Evolutionary conservation across 345 rosid genomes (phyloP), one percentile per base, ranked within the genome.

Genomic region (Tarenaya hassleriana): DNA sequence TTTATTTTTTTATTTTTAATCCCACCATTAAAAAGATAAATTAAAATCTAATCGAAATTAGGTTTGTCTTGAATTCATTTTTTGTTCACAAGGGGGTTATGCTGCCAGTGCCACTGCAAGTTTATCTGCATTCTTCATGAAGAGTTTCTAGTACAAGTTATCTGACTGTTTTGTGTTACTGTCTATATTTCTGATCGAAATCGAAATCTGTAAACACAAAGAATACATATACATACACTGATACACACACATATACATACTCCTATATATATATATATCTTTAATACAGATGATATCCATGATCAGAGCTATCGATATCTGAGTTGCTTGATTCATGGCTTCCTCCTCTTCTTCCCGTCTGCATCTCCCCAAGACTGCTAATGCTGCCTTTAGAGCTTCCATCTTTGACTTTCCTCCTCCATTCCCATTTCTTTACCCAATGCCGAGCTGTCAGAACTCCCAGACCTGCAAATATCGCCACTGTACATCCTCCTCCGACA

Each of bases 251-350:
- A 1, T 1, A 41, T 41, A 1, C n/a, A 5, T 7, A 41, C 14
- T 41, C 6, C 7, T 7, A 41, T 16, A 13, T 7, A 8, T 12
- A 12, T 10, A 41, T 7, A 12, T 41, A 41, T 7, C n/a, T 41
- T 42, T 49, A 27, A 32, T 55, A 67, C 35, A 47, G 50, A 55
- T 66, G 76, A 34, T 50, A 69, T 0, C 73, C 78, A 50, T 69
- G 50, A 44, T 73, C 75, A 32, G 73, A 68, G 64, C 79, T 71
- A 35, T 60, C 77, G 19, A 69, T 56, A 39, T 71, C 76, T 10
- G 77, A 70, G 50, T 73, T 73, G 55, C 65, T 64, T 9, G 50
- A 50, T 0, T 78, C 61, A 3, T 40, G 62, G 10, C 21, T 35
- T 10, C 58, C 55, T 10, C 58, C 55, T 62, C 15, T 71, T 50